These are phyloP conservation scores for Dactylellina haptotyla DNA, from an alignment of 2,329 filamentous ascomycete genomes.

Conservation along the genomic window DNA sequence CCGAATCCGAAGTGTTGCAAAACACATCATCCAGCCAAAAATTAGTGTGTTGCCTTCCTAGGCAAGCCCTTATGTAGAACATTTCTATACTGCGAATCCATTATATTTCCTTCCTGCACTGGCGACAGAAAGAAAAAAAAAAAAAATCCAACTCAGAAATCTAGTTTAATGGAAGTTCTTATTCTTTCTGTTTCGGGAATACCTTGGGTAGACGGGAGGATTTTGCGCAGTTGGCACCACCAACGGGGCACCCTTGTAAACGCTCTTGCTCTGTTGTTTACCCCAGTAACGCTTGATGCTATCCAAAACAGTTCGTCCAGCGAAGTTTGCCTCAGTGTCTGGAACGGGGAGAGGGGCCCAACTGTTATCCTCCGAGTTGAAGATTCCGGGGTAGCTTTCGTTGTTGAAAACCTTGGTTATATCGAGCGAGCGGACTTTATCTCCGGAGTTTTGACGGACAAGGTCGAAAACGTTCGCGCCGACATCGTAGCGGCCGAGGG, in stretches of 20 bases:
- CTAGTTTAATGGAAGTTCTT: background rate
- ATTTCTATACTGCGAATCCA: no score
- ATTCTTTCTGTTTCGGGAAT: background rate
- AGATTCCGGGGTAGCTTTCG: constrained; percentile 67
- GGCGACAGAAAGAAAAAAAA: no score
- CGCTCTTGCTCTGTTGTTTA: constrained; percentile 47
- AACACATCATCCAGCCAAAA: no score
- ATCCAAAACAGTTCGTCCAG: constrained; percentile 59
- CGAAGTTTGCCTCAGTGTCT: constrained; percentile 57
- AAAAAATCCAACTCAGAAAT: background rate
- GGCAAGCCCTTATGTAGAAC: no score
- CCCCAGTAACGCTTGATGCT: constrained; percentile 58
- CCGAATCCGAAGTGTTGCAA: no score
- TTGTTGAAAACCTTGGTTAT: constrained; percentile 66
- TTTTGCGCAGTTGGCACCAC: constrained; percentile 27
- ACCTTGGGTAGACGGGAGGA: constrained; percentile 38
- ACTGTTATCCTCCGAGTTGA: constrained; percentile 61
- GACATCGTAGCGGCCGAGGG: constrained; percentile 76
- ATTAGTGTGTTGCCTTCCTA: no score
- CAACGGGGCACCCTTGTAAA: constrained; percentile 43
- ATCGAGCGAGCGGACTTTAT: constrained; percentile 61
- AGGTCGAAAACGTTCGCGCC: constrained; percentile 75
- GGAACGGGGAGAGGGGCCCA: constrained; percentile 61
- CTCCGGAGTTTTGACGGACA: constrained; percentile 71
- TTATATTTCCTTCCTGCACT: no score